phyloP scores from a whole-genome alignment of 208 protist species.

The Tritrichomonas musculus region DNA sequence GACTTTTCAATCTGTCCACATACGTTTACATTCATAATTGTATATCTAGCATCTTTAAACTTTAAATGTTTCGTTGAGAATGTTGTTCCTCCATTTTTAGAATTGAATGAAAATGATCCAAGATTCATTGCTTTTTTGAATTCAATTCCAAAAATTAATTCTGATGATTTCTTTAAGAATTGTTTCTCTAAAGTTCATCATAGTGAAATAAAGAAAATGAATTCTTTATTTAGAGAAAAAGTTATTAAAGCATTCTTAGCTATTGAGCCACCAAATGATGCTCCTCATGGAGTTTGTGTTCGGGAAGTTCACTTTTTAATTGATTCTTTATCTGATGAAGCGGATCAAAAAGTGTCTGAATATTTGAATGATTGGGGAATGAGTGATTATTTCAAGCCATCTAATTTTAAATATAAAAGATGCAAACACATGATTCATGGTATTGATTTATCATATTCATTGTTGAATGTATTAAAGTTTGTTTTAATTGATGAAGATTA shows the following conservation, averaged over 20 bases:
- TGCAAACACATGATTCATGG: no score
- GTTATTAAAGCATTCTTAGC: not conserved
- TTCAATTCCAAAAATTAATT: not conserved
- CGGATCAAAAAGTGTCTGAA: not conserved
- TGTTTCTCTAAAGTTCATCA: not conserved
- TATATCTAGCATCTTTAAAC: not conserved
- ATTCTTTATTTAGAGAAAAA: not conserved
- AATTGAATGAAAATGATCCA: not conserved
- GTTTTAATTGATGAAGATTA: no score
- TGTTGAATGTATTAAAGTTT: no score
- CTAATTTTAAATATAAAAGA: no score
- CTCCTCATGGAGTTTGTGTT: not conserved
- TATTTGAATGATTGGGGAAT: no score
- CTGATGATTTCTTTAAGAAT: not conserved
- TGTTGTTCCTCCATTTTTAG: not conserved
- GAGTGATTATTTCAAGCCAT: no score
- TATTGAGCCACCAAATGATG: not conserved
- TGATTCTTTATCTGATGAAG: not conserved
- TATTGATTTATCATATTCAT: no score
- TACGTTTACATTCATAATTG: not conserved
- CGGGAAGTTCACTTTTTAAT: not conserved
- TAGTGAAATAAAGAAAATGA: not conserved
- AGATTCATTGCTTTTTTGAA: not conserved
- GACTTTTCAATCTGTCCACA: not conserved
- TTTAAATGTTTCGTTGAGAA: not conserved